phyloP scores from a whole-genome alignment of 176 grass and related monocot species.

The Musa schizocarpa region DNA sequence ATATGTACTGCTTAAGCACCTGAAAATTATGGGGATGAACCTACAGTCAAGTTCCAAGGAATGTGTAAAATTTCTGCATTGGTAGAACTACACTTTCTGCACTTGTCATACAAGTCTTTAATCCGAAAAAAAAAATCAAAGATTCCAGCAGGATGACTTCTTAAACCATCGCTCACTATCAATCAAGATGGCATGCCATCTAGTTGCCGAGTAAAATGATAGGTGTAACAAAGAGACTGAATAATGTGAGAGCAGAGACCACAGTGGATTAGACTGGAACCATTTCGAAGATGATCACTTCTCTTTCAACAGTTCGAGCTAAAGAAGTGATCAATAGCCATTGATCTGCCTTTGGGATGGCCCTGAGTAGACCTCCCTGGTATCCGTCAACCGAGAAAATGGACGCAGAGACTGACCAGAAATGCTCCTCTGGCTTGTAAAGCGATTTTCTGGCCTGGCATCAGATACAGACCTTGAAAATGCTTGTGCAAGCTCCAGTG shows the following conservation, averaged over 20 bases:
- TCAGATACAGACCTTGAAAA: constrained; percentile 71
- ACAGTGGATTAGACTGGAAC: not conserved
- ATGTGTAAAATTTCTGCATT: not conserved
- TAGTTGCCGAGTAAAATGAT: not conserved
- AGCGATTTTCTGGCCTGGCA: constrained; percentile 28
- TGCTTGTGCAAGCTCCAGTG: constrained; percentile 84
- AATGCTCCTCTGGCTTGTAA: constrained; percentile 19
- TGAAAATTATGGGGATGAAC: not conserved
- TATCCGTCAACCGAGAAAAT: constrained; percentile 54
- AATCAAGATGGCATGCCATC: not conserved
- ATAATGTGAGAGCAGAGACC: not conserved
- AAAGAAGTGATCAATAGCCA: constrained; percentile 45
- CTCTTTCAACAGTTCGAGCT: not conserved
- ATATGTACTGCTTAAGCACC: not conserved
- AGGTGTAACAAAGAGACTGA: not conserved
- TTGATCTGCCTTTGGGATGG: constrained; percentile 74
- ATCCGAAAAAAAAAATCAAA: not conserved
- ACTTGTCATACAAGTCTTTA: not conserved
- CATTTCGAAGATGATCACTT: not conserved
- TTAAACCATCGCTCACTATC: not conserved
- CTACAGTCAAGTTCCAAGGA: not conserved
- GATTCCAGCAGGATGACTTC: not conserved
- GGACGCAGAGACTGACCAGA: constrained; percentile 33
- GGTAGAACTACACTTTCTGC: not conserved
- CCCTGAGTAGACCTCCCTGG: constrained; percentile 28